These are phyloP conservation scores for Fusarium mangiferae DNA, from an alignment of 2,329 filamentous ascomycete species.

Conservation along the genomic window DNA sequence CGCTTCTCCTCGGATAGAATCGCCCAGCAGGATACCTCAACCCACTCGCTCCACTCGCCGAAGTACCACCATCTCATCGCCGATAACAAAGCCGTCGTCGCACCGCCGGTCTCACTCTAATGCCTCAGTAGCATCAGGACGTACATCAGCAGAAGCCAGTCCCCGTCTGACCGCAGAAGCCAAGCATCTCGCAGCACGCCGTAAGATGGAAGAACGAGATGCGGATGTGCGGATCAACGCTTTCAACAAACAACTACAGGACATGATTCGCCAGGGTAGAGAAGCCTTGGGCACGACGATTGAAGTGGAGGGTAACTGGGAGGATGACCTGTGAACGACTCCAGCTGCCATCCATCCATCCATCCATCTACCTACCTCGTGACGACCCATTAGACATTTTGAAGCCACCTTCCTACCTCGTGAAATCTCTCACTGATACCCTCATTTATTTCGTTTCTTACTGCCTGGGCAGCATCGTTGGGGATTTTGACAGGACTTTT, in stretches of 20 bases:
- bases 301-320: slow-evolving; percentile 64
- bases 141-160: slow-evolving; percentile 49
- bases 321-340: slow-evolving; percentile 48
- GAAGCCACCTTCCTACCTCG: slow-evolving; percentile 5
- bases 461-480: slow-evolving; percentile 6
- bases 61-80: slow-evolving; percentile 34
- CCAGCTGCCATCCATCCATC: slow-evolving; percentile 7
- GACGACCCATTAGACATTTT: slow-evolving; percentile 9
- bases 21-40: slow-evolving; percentile 57
- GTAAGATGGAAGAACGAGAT: slow-evolving; percentile 78
- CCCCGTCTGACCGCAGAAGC: slow-evolving; percentile 72
- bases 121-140: slow-evolving; percentile 54
- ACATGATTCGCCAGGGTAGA: slow-evolving; percentile 89
- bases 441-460: slow-evolving; percentile 20
- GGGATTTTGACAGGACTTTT: background rate
- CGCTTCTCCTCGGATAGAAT: slow-evolving; percentile 48
- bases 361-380: background rate
- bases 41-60: slow-evolving; percentile 20
- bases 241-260: slow-evolving; percentile 81
- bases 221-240: slow-evolving; percentile 82
- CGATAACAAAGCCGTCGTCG: slow-evolving; percentile 17
- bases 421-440: slow-evolving; percentile 32
- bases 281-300: slow-evolving; percentile 83
- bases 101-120: slow-evolving; percentile 59
- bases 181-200: slow-evolving; percentile 76